Percentiles rank a stretch among this genome's conserved stretches.
These are phyloP conservation scores for Colletotrichum spaethianum DNA, from an alignment of 2,329 filamentous ascomycete genomes.

Conservation along the genomic window DNA sequence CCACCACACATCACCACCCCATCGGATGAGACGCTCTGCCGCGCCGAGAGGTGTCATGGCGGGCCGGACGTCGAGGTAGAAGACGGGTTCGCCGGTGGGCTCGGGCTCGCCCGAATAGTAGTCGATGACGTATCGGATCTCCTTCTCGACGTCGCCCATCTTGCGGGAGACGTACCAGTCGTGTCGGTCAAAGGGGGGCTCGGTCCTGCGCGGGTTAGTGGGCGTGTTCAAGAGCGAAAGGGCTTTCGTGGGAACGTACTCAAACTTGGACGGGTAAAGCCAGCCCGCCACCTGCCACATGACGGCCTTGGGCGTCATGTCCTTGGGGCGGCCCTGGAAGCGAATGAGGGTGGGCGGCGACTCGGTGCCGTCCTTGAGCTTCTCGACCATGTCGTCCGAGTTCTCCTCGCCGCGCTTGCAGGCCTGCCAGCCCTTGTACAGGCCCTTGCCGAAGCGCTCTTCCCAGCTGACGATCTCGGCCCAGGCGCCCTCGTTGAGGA, in stretches of 20 bases:
- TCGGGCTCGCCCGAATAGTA: constrained; percentile 91
- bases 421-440: constrained; percentile 79
- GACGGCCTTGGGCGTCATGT: constrained; percentile 91
- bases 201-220: constrained; percentile 67
- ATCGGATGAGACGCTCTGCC: constrained; percentile 86
- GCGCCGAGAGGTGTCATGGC: constrained; percentile 86
- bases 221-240: background rate
- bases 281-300: constrained; percentile 85
- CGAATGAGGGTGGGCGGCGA: constrained; percentile 81
- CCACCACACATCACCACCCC: constrained; percentile 97
- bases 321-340: constrained; percentile 91
- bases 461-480: constrained; percentile 96
- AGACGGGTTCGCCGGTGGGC: constrained; percentile 90
- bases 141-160: constrained; percentile 75
- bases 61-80: constrained; percentile 94
- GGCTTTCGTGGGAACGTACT: constrained; percentile 61
- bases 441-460: constrained; percentile 82
- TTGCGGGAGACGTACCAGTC: constrained; percentile 94
- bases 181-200: constrained; percentile 94
- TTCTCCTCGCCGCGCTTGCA: constrained; percentile 83
- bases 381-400: constrained; percentile 57
- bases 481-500: constrained; percentile 98
- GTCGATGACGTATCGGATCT: constrained; percentile 96
- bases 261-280: constrained; percentile 85
- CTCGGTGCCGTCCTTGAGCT: constrained; percentile 67